phyloP scores from a whole-genome alignment of 192 early-diverging fungal genomes.

The Coemansia sp. region DNA sequence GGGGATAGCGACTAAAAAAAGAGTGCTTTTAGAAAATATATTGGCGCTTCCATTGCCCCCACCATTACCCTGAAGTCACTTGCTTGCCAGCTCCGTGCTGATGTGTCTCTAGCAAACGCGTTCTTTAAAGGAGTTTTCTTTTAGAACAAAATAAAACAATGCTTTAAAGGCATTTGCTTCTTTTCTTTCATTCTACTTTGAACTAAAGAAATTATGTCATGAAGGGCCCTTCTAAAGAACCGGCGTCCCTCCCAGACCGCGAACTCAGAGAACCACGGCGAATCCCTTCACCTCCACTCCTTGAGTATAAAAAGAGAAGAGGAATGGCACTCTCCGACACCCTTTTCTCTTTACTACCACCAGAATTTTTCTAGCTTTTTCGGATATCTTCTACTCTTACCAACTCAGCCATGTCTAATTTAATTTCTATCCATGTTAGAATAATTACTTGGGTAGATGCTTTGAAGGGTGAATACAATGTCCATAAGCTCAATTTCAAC shows the following conservation, averaged over 20 bases:
- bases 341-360: neutral
- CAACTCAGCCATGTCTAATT: neutral
- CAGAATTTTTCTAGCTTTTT: neutral
- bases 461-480: too few relatives aligned
- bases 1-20: conserved; percentile 9
- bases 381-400: neutral
- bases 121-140: too few relatives aligned
- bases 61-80: too few relatives aligned
- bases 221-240: too few relatives aligned
- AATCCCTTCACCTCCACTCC: neutral
- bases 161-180: too few relatives aligned
- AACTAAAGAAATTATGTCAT: neutral
- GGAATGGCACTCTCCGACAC: neutral
- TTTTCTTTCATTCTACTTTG: neutral
- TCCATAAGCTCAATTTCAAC: neutral
- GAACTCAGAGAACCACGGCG: neutral
- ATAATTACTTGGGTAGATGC: too few relatives aligned
- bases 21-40: neutral
- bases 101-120: too few relatives aligned
- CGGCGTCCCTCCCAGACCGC: neutral
- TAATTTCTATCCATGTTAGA: neutral
- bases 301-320: neutral
- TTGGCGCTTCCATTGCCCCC: neutral
- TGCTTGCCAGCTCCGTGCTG: too few relatives aligned
- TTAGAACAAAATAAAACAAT: too few relatives aligned